phyloP scores from a whole-genome alignment of 2,329 filamentous ascomycete species.

The Metarhizium robertsii region DNA sequence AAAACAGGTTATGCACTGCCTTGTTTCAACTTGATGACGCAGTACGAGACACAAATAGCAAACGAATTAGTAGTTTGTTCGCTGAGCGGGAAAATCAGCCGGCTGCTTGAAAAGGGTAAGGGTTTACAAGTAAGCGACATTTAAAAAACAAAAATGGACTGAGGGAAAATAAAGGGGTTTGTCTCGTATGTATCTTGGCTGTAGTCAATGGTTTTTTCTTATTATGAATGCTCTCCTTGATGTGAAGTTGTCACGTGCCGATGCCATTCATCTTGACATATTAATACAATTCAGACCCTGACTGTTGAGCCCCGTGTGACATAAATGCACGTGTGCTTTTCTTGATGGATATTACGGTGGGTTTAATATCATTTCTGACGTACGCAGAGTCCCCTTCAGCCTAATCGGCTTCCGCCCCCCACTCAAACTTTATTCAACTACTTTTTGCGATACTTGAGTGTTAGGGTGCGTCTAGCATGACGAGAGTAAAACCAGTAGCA shows the following conservation, averaged over 20 bases:
- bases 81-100: background rate
- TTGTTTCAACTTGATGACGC: background rate
- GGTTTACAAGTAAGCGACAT: background rate
- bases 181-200: background rate
- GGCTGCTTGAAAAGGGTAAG: background rate
- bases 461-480: too few species aligned
- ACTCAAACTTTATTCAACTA: too few species aligned
- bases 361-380: too few species aligned
- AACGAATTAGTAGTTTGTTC: background rate
- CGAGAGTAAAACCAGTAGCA: too few species aligned
- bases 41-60: background rate
- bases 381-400: too few species aligned
- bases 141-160: background rate
- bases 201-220: background rate
- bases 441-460: too few species aligned
- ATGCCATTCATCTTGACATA: background rate
- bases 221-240: background rate
- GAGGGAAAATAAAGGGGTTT: background rate
- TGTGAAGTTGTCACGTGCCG: background rate
- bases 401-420: too few species aligned
- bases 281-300: too few species aligned
- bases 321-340: too few species aligned
- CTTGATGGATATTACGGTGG: too few species aligned
- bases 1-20: background rate
- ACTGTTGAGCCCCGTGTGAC: too few species aligned